Evolutionary conservation across 139 green algal species (phyloP).

Genomic region (Chlorella sp.): DNA sequence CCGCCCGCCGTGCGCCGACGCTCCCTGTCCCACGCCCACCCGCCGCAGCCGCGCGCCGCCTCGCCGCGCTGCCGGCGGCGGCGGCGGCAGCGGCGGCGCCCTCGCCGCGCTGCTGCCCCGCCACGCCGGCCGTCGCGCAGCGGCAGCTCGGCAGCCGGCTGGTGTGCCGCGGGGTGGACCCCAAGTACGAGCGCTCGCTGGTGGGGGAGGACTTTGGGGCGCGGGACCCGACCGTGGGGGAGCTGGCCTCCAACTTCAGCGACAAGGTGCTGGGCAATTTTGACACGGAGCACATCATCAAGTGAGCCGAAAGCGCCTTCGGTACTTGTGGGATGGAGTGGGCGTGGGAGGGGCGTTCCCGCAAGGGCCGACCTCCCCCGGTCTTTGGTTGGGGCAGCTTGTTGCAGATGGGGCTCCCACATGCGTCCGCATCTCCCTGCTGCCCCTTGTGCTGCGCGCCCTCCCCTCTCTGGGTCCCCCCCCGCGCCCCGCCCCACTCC

Average conservation of each 20-base stretch:
- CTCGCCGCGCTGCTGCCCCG: neutral
- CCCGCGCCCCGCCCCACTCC: neutral
- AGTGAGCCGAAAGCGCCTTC: slow-evolving; percentile 53
- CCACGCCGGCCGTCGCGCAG: neutral
- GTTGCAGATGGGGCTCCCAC: neutral
- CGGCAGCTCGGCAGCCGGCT: slow-evolving; percentile 16
- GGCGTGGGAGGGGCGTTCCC: too few relatives aligned
- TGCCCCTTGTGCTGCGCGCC: neutral
- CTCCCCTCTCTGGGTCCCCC: neutral
- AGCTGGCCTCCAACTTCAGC: slow-evolving; percentile 85
- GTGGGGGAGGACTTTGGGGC: slow-evolving; percentile 79
- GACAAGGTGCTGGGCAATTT: slow-evolving; percentile 86
- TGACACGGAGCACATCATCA: slow-evolving; percentile 92
- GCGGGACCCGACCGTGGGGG: slow-evolving; percentile 77
- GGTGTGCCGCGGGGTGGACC: slow-evolving; percentile 15
- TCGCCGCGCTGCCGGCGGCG: too few relatives aligned
- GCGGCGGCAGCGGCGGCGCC: neutral
- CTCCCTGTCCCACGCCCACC: neutral
- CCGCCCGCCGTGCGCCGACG: neutral
- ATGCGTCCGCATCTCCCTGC: neutral
- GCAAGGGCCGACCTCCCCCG: too few relatives aligned
- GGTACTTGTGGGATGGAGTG: too few relatives aligned
- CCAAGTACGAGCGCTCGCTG: slow-evolving; percentile 25
- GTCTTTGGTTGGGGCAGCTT: too few relatives aligned
- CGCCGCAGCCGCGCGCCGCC: too few relatives aligned